Evolutionary conservation across 1,284 basidiomycete species (phyloP), one percentile per base, ranked within the genome.

Genomic region (Meira miltonrushii): DNA sequence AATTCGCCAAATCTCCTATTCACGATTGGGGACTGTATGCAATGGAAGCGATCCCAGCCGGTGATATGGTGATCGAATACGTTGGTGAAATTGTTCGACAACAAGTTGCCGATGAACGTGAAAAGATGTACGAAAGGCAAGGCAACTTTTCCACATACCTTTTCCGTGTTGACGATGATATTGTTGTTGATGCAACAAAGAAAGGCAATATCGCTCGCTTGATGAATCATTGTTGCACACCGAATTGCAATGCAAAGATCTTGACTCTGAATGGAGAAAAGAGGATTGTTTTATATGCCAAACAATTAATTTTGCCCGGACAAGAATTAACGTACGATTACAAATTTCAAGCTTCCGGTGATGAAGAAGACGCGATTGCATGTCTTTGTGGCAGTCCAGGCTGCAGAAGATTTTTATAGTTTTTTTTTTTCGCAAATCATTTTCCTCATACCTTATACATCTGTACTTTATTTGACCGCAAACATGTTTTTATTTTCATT

Each of bases 11-110:
- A 55, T 93, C 90, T 28, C 92, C 93, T 2, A 99, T 99, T 68
- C 94, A 98, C 79, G 93, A 95, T 70, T 98, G 94, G 89, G 94
- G 95, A 4, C 78, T 98, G 72, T 79, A 78, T 60, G 78, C 78
- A 8, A 77, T 78, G 77, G 78, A 79, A 61, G 86, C 86, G 73
- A 97, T 99, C 71, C 86, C 89, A 13, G 82, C 86, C 19, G 92
- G 92, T 5, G 95, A 99, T 80, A 97, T 99, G 92, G 94, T 99
- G 46, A 97, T 98, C 80, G 95, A 99, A 81, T 99, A 99, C 74
- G 95, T 99, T 9, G 95, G 95, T 38, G 95, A 99, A 82, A 84
- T 97, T 62, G 89, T 95, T 65, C 85, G 95, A 23, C 91, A 93
- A 58, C 89, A 91, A 70, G 92, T 99, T 4, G 94, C 95, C 25